These are phyloP conservation scores for Ceratocystis variospora DNA, from an alignment of 2,329 filamentous ascomycete species.

Conservation along the genomic window DNA sequence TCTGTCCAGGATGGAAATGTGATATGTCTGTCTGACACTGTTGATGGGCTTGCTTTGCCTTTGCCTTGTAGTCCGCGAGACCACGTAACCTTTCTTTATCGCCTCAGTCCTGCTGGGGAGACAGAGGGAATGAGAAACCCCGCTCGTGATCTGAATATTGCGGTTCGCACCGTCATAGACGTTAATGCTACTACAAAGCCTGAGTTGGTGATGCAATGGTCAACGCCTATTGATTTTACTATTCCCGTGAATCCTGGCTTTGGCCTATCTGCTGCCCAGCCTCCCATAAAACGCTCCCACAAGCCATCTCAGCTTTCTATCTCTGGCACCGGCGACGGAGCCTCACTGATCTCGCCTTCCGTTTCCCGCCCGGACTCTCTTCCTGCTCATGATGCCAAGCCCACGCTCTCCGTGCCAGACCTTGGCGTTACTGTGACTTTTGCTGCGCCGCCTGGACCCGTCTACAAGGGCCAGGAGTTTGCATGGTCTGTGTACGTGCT, in stretches of 20 bases:
- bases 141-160: conserved; percentile 42
- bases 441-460: conserved; percentile 41
- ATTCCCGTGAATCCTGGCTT: conserved; percentile 50
- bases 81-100: conserved; percentile 62
- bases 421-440: conserved; percentile 67
- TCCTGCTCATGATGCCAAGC: conserved; percentile 37
- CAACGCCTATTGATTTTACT: conserved; percentile 55
- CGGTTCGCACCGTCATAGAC: conserved; percentile 46
- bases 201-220: conserved; percentile 52
- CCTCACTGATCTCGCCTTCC: conserved; percentile 44
- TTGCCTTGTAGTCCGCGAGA: conserved; percentile 55
- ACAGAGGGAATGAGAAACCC: conserved; percentile 34
- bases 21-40: conserved; percentile 21
- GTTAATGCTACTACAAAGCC: conserved; percentile 45
- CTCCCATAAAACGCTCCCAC: conserved; percentile 47
- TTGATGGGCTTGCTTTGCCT: conserved; percentile 39
- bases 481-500: conserved; percentile 62
- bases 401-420: conserved; percentile 37
- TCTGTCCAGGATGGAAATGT: conserved; percentile 44
- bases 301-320: conserved; percentile 53
- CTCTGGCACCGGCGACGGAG: conserved; percentile 33
- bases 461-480: conserved; percentile 54
- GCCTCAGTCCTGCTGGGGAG: conserved; percentile 40
- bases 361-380: conserved; percentile 46
- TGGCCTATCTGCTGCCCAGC: conserved; percentile 38